Conservation (phyloP, 805 yeast species). For the Grigorovia yakushimaensis region DNA sequence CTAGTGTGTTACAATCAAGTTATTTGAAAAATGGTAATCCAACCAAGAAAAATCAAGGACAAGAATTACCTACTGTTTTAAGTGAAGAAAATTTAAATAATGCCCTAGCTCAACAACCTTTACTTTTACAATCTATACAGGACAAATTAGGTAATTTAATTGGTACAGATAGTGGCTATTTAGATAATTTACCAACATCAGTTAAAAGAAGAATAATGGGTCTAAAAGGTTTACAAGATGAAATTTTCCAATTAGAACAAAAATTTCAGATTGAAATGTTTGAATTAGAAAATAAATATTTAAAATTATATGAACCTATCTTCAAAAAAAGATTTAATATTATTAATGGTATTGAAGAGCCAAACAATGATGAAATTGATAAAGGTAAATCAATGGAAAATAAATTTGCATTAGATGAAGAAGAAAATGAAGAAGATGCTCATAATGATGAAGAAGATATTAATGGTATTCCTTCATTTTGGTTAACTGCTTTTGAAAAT, state of each 20-base stretch:
- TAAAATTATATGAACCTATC: conserved; percentile 63
- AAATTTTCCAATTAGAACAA: conserved; percentile 75
- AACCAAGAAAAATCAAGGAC: conserved; percentile 23
- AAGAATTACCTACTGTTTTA: conserved; percentile 51
- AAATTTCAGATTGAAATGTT: conserved; percentile 85
- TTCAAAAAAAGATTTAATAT: conserved; percentile 64
- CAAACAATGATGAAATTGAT: conserved; percentile 66
- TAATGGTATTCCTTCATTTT: conserved; percentile 85
- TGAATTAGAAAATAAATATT: conserved; percentile 74
- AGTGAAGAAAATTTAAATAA: conserved; percentile 47
- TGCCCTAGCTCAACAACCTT: conserved; percentile 54
- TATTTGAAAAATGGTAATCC: conserved; percentile 54
- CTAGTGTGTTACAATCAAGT: conserved; percentile 61
- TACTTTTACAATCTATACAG: conserved; percentile 76
- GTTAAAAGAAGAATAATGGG: conserved; percentile 75
- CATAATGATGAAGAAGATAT: conserved; percentile 36
- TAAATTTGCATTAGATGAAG: conserved; percentile 34
- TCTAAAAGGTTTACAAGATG: conserved; percentile 69
- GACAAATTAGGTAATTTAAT: conserved; percentile 77
- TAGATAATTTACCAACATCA: conserved; percentile 58
- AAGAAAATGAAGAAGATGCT: conserved; percentile 35
- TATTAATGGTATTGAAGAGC: conserved; percentile 64
- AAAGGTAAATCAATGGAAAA: conserved; percentile 60
- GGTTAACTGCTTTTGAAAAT: conserved; percentile 93
- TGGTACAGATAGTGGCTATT: conserved; percentile 82